These are phyloP conservation scores for Fonsecaea monophora DNA, from an alignment of 2,329 filamentous ascomycete genomes.

Conservation along the genomic window DNA sequence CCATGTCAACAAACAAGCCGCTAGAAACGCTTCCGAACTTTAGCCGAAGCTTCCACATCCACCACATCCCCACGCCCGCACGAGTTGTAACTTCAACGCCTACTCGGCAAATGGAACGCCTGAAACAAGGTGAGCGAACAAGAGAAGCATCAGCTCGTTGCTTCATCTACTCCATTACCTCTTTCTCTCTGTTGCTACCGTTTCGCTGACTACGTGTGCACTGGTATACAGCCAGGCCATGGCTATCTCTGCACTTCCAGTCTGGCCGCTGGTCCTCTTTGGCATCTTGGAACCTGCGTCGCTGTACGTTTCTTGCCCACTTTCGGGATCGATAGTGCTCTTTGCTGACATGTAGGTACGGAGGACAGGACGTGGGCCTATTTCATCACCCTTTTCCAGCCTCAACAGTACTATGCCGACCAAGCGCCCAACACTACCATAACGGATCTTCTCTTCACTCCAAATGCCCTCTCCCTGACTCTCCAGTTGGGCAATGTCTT, in stretches of 20 bases:
- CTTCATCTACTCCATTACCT: background rate
- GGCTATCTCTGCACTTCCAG: conserved; percentile 65
- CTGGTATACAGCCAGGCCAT: conserved; percentile 47
- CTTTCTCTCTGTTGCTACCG: background rate
- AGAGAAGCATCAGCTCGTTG: background rate
- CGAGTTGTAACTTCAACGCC: background rate
- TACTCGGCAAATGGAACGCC: background rate
- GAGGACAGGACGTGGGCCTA: conserved; percentile 63
- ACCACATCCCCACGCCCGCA: background rate
- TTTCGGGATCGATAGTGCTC: background rate
- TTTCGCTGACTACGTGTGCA: background rate
- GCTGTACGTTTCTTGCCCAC: conserved; percentile 57
- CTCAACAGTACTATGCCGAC: conserved; percentile 68
- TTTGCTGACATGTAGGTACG: conserved; percentile 12
- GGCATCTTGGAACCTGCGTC: conserved; percentile 73
- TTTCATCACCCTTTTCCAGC: conserved; percentile 59
- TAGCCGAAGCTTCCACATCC: background rate
- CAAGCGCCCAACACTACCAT: conserved; percentile 59
- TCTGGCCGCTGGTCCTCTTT: conserved; percentile 70
- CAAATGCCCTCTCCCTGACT: conserved; percentile 62
- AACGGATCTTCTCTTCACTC: conserved; percentile 47
- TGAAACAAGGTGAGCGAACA: background rate
- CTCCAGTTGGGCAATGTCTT: conserved; percentile 75
- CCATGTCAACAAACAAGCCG: conserved; percentile 21
- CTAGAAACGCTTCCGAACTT: background rate